These are phyloP conservation scores for Linaria vulgaris DNA, from an alignment of 257 asterid species.

Conservation along the genomic window DNA sequence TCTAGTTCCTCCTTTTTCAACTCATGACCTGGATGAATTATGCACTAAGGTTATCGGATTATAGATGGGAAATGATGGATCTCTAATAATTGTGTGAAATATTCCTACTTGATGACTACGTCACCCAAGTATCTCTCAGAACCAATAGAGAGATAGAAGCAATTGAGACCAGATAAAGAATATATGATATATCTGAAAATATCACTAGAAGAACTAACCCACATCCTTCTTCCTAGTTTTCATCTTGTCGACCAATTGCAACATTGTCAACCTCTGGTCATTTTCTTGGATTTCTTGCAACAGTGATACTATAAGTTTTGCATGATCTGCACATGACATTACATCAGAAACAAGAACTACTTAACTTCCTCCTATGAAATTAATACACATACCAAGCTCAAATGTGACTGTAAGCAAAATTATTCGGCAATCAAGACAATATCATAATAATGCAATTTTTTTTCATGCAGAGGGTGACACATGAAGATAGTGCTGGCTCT, in stretches of 20 bases:
- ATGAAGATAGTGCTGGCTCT: slow-evolving; percentile 11
- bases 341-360: slow-evolving; percentile 16
- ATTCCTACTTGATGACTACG: no score
- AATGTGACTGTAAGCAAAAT: slow-evolving; percentile 8
- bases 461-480: not conserved
- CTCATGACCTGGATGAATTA: slow-evolving; percentile 50
- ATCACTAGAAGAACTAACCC: slow-evolving; percentile 51
- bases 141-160: not conserved
- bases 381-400: slow-evolving; percentile 1
- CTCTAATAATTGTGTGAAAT: no score
- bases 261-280: slow-evolving; percentile 75
- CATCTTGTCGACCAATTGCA: slow-evolving; percentile 87
- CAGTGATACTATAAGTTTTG: slow-evolving; percentile 55
- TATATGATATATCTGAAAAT: slow-evolving; percentile 6
- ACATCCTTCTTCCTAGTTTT: slow-evolving; percentile 60
- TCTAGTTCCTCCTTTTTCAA: slow-evolving; percentile 81
- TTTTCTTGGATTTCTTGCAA: slow-evolving; percentile 74
- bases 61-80: no score
- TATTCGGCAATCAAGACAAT: not conserved
- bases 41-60: not conserved
- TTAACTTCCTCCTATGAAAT: slow-evolving; percentile 2
- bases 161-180: slow-evolving; percentile 6
- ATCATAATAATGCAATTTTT: not conserved
- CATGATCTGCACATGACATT: slow-evolving; percentile 58
- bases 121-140: not conserved